These are phyloP conservation scores for Bacidia rubella DNA, from an alignment of 495 filamentous ascomycete genomes.

Conservation along the genomic window DNA sequence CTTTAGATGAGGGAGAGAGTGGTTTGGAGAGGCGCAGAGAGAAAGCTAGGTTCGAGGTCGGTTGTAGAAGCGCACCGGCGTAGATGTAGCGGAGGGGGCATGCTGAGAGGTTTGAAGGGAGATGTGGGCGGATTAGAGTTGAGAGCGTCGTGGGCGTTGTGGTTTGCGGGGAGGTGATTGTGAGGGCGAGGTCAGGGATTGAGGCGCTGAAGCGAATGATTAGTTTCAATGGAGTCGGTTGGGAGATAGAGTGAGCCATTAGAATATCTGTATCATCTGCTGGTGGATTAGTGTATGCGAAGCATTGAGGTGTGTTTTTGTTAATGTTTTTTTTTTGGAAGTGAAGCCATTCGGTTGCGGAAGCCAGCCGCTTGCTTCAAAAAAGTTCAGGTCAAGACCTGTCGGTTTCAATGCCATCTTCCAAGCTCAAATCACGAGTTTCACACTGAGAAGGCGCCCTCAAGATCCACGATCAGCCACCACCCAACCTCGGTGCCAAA, in stretches of 20 bases:
- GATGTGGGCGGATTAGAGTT: conserved; percentile 61
- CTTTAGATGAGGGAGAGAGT: conserved; percentile 26
- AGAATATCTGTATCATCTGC: too few species aligned
- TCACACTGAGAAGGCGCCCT: too few species aligned
- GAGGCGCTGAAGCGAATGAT: conserved; percentile 81
- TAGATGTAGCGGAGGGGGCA: conserved; percentile 77
- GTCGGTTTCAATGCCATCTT: not conserved
- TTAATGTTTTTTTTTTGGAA: too few species aligned
- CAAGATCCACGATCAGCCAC: too few species aligned
- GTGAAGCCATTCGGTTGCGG: not conserved
- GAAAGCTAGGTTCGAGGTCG: conserved; percentile 46
- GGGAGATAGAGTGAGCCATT: conserved; percentile 24
- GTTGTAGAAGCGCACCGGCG: conserved; percentile 68
- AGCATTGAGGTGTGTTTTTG: too few species aligned
- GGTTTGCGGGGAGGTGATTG: conserved; percentile 48
- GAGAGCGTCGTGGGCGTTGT: conserved; percentile 68
- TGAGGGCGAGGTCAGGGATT: conserved; percentile 68
- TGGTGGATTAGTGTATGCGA: too few species aligned
- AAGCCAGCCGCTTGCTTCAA: not conserved
- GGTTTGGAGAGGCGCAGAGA: conserved; percentile 50
- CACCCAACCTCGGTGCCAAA: not conserved
- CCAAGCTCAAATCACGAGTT: too few species aligned
- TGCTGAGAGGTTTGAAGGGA: conserved; percentile 44
- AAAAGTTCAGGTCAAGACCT: not conserved
- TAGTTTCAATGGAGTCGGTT: conserved; percentile 42